phyloP scores from a whole-genome alignment of 768 basidiomycete genomes.

The Podaxis carcinomalis region DNA sequence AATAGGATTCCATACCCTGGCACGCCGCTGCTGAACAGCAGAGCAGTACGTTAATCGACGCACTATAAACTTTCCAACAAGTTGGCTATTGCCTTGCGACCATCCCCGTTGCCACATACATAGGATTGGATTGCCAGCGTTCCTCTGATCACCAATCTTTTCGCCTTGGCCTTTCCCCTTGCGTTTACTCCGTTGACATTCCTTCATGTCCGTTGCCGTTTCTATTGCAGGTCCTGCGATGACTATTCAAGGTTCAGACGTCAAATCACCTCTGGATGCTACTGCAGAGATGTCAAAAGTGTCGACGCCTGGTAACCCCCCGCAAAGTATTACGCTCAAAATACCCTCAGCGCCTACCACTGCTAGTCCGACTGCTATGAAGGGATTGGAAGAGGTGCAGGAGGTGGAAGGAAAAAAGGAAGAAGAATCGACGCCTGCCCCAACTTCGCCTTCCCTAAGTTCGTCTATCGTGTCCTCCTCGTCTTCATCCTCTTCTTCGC shows the following conservation, averaged over 20 bases:
- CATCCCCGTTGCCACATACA: background rate
- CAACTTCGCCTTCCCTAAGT: background rate
- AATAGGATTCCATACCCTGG: background rate
- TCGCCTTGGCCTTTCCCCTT: background rate
- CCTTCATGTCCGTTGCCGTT: background rate
- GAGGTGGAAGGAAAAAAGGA: background rate
- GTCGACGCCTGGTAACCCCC: background rate
- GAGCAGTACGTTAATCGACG: no score
- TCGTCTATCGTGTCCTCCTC: slow-evolving; percentile 13
- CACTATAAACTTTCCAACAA: no score
- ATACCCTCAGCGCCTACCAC: background rate
- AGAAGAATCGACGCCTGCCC: slow-evolving; percentile 2
- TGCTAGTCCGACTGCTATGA: background rate
- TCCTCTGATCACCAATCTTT: background rate
- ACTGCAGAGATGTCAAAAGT: background rate
- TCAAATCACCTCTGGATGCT: background rate
- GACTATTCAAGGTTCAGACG: background rate
- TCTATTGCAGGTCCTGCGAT: background rate
- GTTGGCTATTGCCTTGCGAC: no score
- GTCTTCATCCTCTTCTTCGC: slow-evolving; percentile 10
- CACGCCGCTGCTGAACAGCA: background rate
- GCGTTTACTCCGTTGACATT: background rate
- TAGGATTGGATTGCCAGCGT: background rate
- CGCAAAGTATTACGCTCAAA: background rate
- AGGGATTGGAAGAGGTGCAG: background rate